Percentiles rank a stretch among this genome's conserved stretches.
phyloP scores from a whole-genome alignment of 2,329 filamentous ascomycete genomes.

The Aspergillus tanneri region DNA sequence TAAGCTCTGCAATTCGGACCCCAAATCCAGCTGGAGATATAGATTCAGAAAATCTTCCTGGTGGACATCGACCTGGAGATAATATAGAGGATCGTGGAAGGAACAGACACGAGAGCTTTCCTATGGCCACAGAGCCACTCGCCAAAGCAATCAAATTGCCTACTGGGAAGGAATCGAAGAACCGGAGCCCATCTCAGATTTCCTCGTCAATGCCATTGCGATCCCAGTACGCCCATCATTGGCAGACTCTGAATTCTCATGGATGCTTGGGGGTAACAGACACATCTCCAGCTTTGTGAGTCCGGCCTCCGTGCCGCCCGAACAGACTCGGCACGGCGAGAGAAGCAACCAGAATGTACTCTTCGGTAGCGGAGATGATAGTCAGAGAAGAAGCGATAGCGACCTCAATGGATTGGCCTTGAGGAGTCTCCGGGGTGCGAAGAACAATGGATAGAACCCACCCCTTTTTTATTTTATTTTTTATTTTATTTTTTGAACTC shows the following conservation, averaged over 20 bases:
- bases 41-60: constrained; percentile 2
- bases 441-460: constrained; percentile 16
- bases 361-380: constrained; percentile 36
- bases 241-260: constrained; percentile 50
- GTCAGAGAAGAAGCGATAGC: constrained; percentile 24
- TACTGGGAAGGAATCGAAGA: constrained; percentile 7
- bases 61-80: constrained; percentile 1
- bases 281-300: constrained; percentile 48
- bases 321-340: constrained; percentile 41
- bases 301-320: constrained; percentile 45
- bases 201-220: constrained; percentile 25
- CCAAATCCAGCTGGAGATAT: constrained; percentile 8
- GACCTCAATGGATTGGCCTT: constrained; percentile 43
- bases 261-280: constrained; percentile 50
- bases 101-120: constrained; percentile 4
- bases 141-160: constrained; percentile 11
- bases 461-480: not conserved
- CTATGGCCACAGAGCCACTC: constrained; percentile 5
- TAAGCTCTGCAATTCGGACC: constrained; percentile 13
- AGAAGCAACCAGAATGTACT: constrained; percentile 33
- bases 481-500: not conserved
- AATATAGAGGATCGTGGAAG: constrained; percentile 3
- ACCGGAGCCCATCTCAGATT: constrained; percentile 6
- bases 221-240: constrained; percentile 40
- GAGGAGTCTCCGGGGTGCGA: constrained; percentile 37